Base-by-base conservation (phyloP, 2,329 filamentous ascomycete genomes). In the Aspergillus caelatus region DNA sequence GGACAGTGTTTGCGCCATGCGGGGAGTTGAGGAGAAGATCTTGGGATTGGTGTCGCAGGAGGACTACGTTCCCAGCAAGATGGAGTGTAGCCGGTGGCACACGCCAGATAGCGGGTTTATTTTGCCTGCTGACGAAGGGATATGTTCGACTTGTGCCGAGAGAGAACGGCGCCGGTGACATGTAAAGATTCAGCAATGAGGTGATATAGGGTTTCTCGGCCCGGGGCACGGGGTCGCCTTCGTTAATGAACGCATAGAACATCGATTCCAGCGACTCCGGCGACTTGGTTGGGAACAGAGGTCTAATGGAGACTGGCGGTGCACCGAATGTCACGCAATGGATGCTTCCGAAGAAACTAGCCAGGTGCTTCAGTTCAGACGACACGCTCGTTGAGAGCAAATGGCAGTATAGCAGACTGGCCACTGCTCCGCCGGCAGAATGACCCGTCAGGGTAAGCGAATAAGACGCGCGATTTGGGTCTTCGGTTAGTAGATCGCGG, bases 291-390 rank as follows among this genome's bases (percentile, higher is more conserved):
- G 86, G 90, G 32, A 82, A 72, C 2, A 96, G 78, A 0, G 92
- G 91, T 1, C 91, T 81, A 0, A 93, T 82, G 23, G 88, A 90
- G 2, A 96, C 83, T 0, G 93, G 92, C 1, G 93, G 93, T 0
- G 91, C 85, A n/a, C 93, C 93, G 69, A 96, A 96, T 0, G 90
- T 94, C 46, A 96, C 82, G 77, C 93, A 96, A 77, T 96, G 92
- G 3, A 96, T 85, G 48, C 91, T 84, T 72, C 89, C 90, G 80
- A 96, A 95, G 76, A 84, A 89, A 1, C 83, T 84, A 0, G 90
- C 88, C 5, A 96, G 83, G 36, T 81, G 76, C 64, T 85, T 91
- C 50, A 96, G 86, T 72, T 94, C 90, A 8, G 89, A 92, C 48
- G 82, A 76, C 5, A 67, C 67, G 8, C 26, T 48, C 3, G 75